Conservation (phyloP, 306 rosid species). For the Vicia sativa region DNA sequence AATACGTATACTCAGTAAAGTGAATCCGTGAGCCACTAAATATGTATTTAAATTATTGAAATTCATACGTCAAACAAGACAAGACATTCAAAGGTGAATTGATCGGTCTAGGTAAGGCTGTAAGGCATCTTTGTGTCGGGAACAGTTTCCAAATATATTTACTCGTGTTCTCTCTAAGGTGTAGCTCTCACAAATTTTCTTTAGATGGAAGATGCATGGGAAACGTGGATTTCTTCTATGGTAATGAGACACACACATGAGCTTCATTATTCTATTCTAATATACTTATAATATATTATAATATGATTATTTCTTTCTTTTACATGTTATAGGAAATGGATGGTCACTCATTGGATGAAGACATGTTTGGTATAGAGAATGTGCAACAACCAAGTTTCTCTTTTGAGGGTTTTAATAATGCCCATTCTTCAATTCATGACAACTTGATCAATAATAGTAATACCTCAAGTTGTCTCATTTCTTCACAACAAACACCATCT, state of each 20-base stretch:
- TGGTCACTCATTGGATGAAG: constrained; percentile 2
- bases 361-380: constrained; percentile 5
- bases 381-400: not conserved
- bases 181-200: not conserved
- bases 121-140: no score
- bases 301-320: not conserved
- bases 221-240: constrained; percentile 33
- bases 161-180: no score
- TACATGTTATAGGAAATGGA: constrained; percentile 30
- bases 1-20: no score
- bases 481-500: constrained; percentile 9
- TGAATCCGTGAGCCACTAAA: no score
- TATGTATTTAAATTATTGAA: no score
- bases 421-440: not conserved
- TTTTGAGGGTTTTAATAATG: not conserved
- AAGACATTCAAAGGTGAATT: no score
- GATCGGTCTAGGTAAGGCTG: not conserved
- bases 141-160: no score
- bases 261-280: not conserved
- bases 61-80: no score
- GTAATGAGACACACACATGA: constrained; percentile 26
- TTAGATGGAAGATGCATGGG: constrained; percentile 31
- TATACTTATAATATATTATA: not conserved
- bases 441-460: no score
- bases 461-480: constrained; percentile 1